Evolutionary conservation across 2,329 filamentous ascomycete species (phyloP).

Genomic region (Aplosporella prunicola): DNA sequence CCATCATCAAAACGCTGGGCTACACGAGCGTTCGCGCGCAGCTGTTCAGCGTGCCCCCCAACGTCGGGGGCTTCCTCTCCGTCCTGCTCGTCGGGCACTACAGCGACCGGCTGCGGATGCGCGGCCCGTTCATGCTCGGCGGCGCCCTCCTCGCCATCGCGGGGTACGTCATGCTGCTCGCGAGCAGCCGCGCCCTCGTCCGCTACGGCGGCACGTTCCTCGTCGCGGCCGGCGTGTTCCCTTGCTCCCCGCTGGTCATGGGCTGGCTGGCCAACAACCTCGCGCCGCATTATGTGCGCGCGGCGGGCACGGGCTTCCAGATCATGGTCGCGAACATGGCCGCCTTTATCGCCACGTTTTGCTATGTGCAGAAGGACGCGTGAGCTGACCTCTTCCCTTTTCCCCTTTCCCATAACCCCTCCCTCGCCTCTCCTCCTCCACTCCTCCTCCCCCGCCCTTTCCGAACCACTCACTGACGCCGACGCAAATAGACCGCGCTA

Average conservation of each 20-base stretch:
- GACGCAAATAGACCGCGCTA: conserved; percentile 14
- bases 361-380: conserved; percentile 39
- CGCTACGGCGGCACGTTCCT: conserved; percentile 34
- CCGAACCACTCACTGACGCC: neutral
- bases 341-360: conserved; percentile 43
- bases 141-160: conserved; percentile 36
- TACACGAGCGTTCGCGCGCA: conserved; percentile 28
- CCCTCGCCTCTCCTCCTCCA: neutral
- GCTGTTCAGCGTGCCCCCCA: conserved; percentile 29
- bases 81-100: conserved; percentile 31
- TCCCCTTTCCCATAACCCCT: conserved; percentile 7
- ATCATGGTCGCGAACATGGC: conserved; percentile 39
- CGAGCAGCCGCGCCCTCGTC: conserved; percentile 23
- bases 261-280: conserved; percentile 38
- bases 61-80: conserved; percentile 34
- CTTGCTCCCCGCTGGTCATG: conserved; percentile 27
- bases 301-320: conserved; percentile 42
- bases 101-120: conserved; percentile 34
- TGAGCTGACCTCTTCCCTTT: conserved; percentile 11
- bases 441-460: neutral
- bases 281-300: conserved; percentile 48
- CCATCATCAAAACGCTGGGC: conserved; percentile 29
- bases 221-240: conserved; percentile 35
- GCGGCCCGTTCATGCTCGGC: conserved; percentile 42
- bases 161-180: conserved; percentile 46